Evolutionary conservation across 768 basidiomycete species (phyloP).

Genomic region (Boletus bicolor): DNA sequence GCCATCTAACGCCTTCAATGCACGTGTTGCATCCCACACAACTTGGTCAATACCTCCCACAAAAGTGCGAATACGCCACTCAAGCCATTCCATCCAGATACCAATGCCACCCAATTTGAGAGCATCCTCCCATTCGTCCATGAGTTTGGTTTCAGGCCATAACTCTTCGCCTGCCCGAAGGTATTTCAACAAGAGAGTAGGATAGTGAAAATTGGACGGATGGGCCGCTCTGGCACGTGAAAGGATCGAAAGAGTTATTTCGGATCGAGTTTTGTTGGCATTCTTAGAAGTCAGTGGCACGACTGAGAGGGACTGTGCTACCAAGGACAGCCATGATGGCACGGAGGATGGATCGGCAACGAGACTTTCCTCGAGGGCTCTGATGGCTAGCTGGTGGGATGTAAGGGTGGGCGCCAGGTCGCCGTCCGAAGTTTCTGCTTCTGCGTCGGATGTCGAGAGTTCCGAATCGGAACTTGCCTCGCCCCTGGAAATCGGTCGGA

Average conservation of each 20-base stretch:
- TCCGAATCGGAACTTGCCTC: slow-evolving; percentile 34
- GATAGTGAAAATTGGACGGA: slow-evolving; percentile 47
- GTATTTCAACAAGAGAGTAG: slow-evolving; percentile 55
- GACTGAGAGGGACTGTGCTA: slow-evolving; percentile 60
- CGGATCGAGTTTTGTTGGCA: slow-evolving; percentile 61
- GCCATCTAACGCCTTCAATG: slow-evolving; percentile 40
- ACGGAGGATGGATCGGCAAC: slow-evolving; percentile 48
- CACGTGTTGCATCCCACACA: slow-evolving; percentile 48
- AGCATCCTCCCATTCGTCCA: slow-evolving; percentile 68
- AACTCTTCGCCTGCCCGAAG: slow-evolving; percentile 70
- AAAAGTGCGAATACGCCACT: slow-evolving; percentile 60
- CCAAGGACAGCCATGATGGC: slow-evolving; percentile 58
- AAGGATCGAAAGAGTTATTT: slow-evolving; percentile 67
- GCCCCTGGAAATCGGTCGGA: slow-evolving; percentile 47
- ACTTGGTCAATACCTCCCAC: slow-evolving; percentile 50
- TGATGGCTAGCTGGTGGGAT: slow-evolving; percentile 59
- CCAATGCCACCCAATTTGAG: slow-evolving; percentile 49
- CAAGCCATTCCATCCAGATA: slow-evolving; percentile 78
- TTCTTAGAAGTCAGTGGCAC: slow-evolving; percentile 67
- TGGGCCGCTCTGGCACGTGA: slow-evolving; percentile 59
- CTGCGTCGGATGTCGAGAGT: slow-evolving; percentile 30
- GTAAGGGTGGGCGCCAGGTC: slow-evolving; percentile 36
- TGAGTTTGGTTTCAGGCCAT: slow-evolving; percentile 56
- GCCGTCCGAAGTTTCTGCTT: slow-evolving; percentile 36
- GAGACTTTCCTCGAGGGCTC: slow-evolving; percentile 55